Percentiles rank a stretch among this genome's conserved stretches.
Conservation (phyloP, 345 rosid species). For the Citrus sp. region DNA sequence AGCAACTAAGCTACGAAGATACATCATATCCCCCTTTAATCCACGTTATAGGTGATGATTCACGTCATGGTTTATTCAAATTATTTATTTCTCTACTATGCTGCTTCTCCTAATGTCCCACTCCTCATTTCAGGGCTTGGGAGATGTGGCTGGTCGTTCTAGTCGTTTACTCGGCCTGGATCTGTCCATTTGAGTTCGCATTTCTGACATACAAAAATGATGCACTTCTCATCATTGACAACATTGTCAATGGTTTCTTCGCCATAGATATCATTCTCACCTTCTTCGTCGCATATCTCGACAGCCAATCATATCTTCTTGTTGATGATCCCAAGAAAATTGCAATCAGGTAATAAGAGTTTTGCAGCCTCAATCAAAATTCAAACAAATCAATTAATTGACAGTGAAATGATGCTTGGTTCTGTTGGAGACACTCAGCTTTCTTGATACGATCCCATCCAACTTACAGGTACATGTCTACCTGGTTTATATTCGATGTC, state of each 20-base stretch:
- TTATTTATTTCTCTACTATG: slow-evolving; percentile 16
- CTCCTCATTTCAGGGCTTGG: slow-evolving; percentile 78
- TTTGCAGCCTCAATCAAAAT: slow-evolving; percentile 3
- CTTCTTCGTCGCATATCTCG: slow-evolving; percentile 89
- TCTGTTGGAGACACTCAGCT: slow-evolving; percentile 12
- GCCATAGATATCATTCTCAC: slow-evolving; percentile 88
- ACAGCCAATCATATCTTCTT: slow-evolving; percentile 74
- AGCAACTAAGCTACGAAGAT: slow-evolving; percentile 67
- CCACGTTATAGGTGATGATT: slow-evolving; percentile 64
- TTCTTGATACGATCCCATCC: slow-evolving; percentile 21
- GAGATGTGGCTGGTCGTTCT: slow-evolving; percentile 84
- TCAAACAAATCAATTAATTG: background rate
- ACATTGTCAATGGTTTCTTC: slow-evolving; percentile 82
- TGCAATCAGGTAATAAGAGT: slow-evolving; percentile 61
- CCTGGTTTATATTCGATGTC: slow-evolving; percentile 94
- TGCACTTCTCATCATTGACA: slow-evolving; percentile 63
- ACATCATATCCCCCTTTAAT: slow-evolving; percentile 76
- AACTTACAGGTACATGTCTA: slow-evolving; percentile 72
- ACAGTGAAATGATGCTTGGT: background rate
- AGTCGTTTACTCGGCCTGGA: slow-evolving; percentile 95
- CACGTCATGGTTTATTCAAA: background rate
- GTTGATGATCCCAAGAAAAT: slow-evolving; percentile 79
- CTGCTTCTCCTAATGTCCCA: slow-evolving; percentile 36
- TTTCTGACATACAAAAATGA: slow-evolving; percentile 66
- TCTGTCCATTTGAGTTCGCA: slow-evolving; percentile 84